Conservation (phyloP, 116 monocot genomes). For the Thalassia testudinum region DNA sequence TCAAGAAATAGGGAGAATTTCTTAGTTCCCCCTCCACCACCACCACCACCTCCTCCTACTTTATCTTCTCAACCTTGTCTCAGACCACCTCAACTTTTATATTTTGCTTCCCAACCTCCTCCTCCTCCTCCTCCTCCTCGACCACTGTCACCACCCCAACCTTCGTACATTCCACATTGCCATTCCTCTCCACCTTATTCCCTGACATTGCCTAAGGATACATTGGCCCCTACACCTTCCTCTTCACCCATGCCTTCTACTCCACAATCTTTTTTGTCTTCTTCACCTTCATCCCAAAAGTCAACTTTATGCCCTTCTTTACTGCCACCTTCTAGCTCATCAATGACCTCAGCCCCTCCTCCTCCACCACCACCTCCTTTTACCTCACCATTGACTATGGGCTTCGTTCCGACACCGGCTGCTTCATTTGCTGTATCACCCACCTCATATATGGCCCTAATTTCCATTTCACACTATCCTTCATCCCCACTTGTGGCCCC, state of each 20-base stretch:
- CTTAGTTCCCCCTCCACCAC: too few species aligned
- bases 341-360: not conserved
- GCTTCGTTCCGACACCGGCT: not conserved
- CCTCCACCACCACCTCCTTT: not conserved
- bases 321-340: too few species aligned
- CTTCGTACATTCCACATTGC: too few species aligned
- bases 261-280: not conserved
- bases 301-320: not conserved
- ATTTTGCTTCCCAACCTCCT: not conserved
- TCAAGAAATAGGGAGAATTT: too few species aligned
- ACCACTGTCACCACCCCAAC: not conserved
- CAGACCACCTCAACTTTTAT: too few species aligned
- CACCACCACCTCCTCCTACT: too few species aligned
- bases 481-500: not conserved
- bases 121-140: conserved; percentile 1
- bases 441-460: not conserved
- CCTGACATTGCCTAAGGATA: too few species aligned
- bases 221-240: too few species aligned
- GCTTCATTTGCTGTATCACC: not conserved
- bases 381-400: not conserved
- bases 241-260: too few species aligned
- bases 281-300: not conserved
- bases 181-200: too few species aligned
- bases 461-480: not conserved
- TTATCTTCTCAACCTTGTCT: too few species aligned